phyloP scores from a whole-genome alignment of 2,329 filamentous ascomycete species.

The Fusarium denticulatum region DNA sequence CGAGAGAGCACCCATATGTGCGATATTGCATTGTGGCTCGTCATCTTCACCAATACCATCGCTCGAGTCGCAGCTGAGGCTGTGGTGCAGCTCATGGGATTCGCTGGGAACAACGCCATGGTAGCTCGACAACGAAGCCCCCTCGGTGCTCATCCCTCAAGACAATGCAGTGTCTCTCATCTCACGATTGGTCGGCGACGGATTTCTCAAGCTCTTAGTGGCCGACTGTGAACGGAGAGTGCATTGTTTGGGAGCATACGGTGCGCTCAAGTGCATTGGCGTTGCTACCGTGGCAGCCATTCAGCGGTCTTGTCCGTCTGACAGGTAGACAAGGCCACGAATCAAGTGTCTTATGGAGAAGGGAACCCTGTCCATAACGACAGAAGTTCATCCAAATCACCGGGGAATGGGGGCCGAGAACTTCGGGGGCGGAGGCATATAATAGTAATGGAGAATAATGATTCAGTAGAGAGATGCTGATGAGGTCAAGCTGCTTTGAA shows the following conservation, averaged over 20 bases:
- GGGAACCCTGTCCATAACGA: slow-evolving; percentile 24
- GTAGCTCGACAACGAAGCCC: slow-evolving; percentile 18
- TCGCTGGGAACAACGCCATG: slow-evolving; percentile 24
- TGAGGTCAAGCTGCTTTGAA: not conserved
- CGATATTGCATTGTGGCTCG: slow-evolving; percentile 13
- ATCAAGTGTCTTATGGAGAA: slow-evolving; percentile 13
- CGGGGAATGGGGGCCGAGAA: slow-evolving; percentile 37
- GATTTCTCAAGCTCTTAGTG: slow-evolving; percentile 29
- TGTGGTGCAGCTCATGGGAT: slow-evolving; percentile 21
- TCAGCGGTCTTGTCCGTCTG: slow-evolving; percentile 27
- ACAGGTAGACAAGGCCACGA: slow-evolving; percentile 39
- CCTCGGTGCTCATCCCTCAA: slow-evolving; percentile 7
- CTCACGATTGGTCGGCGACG: slow-evolving; percentile 27
- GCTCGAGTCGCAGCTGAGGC: slow-evolving; percentile 9
- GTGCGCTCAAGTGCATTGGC: slow-evolving; percentile 37
- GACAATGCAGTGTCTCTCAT: slow-evolving; percentile 12
- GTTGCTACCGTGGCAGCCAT: slow-evolving; percentile 37
- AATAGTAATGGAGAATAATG: not conserved
- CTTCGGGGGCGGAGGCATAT: slow-evolving; percentile 13
- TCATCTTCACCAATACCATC: slow-evolving; percentile 10
- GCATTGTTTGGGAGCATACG: slow-evolving; percentile 29
- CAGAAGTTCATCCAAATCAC: slow-evolving; percentile 18
- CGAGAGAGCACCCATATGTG: slow-evolving; percentile 24
- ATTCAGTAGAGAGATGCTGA: not conserved
- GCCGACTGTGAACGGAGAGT: slow-evolving; percentile 16